These are phyloP conservation scores for Picochlorum costavermella DNA, from an alignment of 139 green algal genomes.

Conservation along the genomic window DNA sequence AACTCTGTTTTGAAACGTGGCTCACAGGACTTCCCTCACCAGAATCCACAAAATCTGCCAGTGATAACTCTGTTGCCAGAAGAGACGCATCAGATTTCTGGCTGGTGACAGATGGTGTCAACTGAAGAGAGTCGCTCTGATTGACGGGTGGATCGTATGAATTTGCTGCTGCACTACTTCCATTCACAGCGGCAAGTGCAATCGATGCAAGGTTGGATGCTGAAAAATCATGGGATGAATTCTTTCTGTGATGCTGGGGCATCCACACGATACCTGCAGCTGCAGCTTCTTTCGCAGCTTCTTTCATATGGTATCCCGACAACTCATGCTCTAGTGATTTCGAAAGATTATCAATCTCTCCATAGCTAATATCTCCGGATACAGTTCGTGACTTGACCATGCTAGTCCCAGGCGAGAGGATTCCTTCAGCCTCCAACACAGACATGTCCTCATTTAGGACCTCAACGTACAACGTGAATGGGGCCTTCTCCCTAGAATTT, in stretches of 20 bases:
- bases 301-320: neutral
- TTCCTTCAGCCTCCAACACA: neutral
- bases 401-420: neutral
- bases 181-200: constrained; percentile 25
- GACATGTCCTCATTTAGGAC: constrained; percentile 45
- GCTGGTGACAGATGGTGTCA: neutral
- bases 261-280: constrained; percentile 14
- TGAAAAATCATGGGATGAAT: constrained; percentile 16
- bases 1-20: constrained; percentile 7
- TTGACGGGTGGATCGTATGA: neutral
- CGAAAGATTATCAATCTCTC: neutral
- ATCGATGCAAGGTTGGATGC: constrained; percentile 5
- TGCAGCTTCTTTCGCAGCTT: constrained; percentile 15
- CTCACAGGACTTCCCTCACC: neutral
- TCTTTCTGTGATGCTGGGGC: constrained; percentile 22
- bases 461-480: constrained; percentile 76
- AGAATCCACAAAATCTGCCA: constrained; percentile 13
- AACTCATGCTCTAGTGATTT: neutral
- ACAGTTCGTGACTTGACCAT: neutral
- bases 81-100: neutral
- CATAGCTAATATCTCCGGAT: neutral
- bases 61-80: constrained; percentile 6
- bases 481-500: constrained; percentile 73
- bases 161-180: constrained; percentile 18
- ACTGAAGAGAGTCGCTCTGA: neutral